Evolutionary conservation across 2,329 filamentous ascomycete genomes (phyloP), one percentile per base, ranked within the genome.

Genomic region (Diaporthe sp.): DNA sequence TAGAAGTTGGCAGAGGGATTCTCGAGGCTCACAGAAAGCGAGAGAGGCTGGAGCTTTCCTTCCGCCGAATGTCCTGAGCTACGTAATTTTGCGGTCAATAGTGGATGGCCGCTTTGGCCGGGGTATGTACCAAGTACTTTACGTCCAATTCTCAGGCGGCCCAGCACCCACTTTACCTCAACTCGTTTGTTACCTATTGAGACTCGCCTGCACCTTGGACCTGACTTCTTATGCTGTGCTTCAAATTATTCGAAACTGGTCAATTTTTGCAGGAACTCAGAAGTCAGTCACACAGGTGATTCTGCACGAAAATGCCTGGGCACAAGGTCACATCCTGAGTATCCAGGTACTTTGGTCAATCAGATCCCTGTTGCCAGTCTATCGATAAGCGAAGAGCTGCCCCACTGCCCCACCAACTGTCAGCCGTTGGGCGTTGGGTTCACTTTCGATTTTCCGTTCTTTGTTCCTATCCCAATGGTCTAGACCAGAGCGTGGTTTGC

Each of bases 41-140:
- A 65, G 17, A 65, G 39, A 53, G 31, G 65, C 65, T 68, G 65
- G 65, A 68, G 65, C 65, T 68, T 68, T 53, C 65, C 31, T 68
- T 68, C 65, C 65, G 65, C 31, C 31, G 42, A 9, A 31, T 25
- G 62, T 53, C 13, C 46, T 42, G 34, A 55, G 65, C 65, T 69
- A 69, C 65, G 65, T 69, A 69, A 69, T 69, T 55, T 55, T 69
- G 65, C 65, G 10, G 65, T 69, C 46, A 69, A 25, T 42, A 13
- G 34, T 69, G 65, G 25, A 55, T 55, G n/a, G 46, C 2, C 46
- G 8, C 13, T 68, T 53, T 34, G 46, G 65, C 65, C 13, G 46
- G 65, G 65, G n/a, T 9, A 19, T 5, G 46, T 51, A 69, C 49
- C 49, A 1, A 7, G 19, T 49, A 46, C 61, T 34, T n/a, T 1